Percentiles rank a stretch among this genome's conserved stretches.
Conservation (phyloP, 306 rosid genomes). For the Gastrolobium bilobum region DNA sequence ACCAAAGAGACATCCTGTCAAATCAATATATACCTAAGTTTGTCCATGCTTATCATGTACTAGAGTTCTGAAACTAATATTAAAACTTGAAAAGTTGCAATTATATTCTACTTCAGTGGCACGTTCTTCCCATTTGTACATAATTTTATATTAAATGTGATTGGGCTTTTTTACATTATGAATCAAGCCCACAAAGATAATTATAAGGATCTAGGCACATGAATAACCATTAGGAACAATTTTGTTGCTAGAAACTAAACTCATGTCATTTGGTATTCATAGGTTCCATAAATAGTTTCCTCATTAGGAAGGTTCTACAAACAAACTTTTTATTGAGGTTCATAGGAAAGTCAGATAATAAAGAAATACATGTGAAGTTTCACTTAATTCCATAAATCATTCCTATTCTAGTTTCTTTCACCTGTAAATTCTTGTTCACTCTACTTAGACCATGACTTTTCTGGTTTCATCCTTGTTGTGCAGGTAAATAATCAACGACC, state of each 20-base stretch:
- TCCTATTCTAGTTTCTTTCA: constrained; percentile 31
- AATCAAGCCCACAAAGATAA: constrained; percentile 9
- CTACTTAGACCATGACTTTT: constrained; percentile 7
- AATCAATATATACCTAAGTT: too few relatives aligned
- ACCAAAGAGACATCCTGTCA: background rate
- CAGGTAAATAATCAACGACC: constrained; percentile 42
- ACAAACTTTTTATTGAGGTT: background rate
- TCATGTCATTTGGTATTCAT: background rate
- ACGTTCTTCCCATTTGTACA: background rate
- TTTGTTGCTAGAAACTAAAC: constrained; percentile 1
- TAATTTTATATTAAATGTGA: background rate
- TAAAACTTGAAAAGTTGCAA: background rate
- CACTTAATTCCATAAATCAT: constrained; percentile 9
- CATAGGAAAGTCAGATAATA: background rate
- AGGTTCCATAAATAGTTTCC: background rate
- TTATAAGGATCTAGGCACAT: background rate
- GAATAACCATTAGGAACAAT: background rate
- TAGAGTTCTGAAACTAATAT: background rate
- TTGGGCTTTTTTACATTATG: background rate
- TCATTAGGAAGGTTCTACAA: background rate
- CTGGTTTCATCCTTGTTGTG: constrained; percentile 38
- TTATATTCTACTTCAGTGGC: background rate
- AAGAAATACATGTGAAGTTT: background rate
- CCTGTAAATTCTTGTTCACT: constrained; percentile 25
- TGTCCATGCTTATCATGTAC: too few relatives aligned